Base-by-base conservation (phyloP, 2,329 filamentous ascomycete species). In the Madurella fahalii region DNA sequence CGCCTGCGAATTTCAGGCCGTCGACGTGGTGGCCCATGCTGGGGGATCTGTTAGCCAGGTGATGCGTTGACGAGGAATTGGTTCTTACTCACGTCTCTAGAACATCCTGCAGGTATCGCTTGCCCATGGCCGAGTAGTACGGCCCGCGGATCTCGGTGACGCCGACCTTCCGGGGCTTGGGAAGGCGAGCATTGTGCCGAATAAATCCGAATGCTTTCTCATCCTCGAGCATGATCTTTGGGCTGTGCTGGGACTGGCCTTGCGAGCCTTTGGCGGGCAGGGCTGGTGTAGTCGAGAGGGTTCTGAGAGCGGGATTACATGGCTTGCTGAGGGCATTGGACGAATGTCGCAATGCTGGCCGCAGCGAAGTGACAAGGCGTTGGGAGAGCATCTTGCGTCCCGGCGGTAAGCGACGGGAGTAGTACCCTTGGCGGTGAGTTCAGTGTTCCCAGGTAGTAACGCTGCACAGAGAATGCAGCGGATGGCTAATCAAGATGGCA, bases 141-240 rank as follows among this genome's bases (percentile, higher is more conserved):
- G 77, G 78, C 0, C 79, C 78, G 32, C 78, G 70, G 53, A 81
- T 82, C 64, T 82, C 79, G 1, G 79, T 81, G 5, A 80, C 77
- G 4, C 74, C 76, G 39, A 68, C 72, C 5, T 63, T 71, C 30
- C 79, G 69, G 2, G 78, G 78, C 63, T 82, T 81, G 4, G 68
- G 64, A 0, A 76, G 72, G 13, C 72, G 65, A 0, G 70, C 70
- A 50, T 81, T 82, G 30, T 77, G 77, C 3, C 75, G 71, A 32
- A 73, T 71, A 61, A 81, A 80, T 1, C 76, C 77, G 61, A 78
- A 77, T 4, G 74, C 77, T 61, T 75, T 68, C 9, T 74, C 64
- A 56, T 80, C 77, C 59, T 79, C 72, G 4, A 80, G 69, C n/a
- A 80, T 59, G 40, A 60, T 64, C 41, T 63, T 65, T 18, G 60